Evolutionary conservation across 1,284 basidiomycete species (phyloP), one percentile per base, ranked within the genome.

Genomic region (Puccinia brachypodii): DNA sequence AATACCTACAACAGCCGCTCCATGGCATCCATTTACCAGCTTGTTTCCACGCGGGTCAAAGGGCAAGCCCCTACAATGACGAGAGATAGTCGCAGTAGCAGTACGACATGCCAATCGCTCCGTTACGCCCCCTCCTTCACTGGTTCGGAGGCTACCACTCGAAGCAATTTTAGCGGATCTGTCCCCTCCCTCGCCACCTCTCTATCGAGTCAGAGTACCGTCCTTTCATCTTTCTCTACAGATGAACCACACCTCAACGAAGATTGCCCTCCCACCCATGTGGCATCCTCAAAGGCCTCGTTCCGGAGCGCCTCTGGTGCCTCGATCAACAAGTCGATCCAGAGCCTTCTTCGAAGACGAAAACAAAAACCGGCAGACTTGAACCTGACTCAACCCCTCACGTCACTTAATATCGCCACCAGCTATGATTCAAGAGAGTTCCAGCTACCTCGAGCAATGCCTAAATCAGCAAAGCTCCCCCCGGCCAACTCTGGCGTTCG

Each of bases 21-120:
- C 3, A 71, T 71, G 68, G 42, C 38, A 22, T 71, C 68, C 68
- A 71, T 71, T 25, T 71, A 71, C 31, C 68, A 71, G 68, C 42
- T 71, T 33, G 68, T 71, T 50, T 71, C 68, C 25, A 47, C 40
- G n/a, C 40, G 68, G 28, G 68, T 47, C 42, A 71, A 71, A 25
- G 68, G 68, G 16, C 44, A 44, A 6, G 31, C 40, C 11, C 42
- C 68, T 50, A 7, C n/a, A 2, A 31, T 25, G 6, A 7, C 40
- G 0, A 50, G 68, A 47, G 42, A 28, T 8, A 50, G 42, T 7
- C 40, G 44, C 36, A 71, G 7, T 50, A 36, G 40, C 25, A 25
- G 31, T 25, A 28, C 38, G 19, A 25, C 22, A 44, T 38, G n/a
- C 25, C 22, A 13, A 14, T 22, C 28, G 42, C 8, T 47, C 14